Conservation (phyloP, 768 basidiomycete genomes). For the Leucocoprinus sp. region DNA sequence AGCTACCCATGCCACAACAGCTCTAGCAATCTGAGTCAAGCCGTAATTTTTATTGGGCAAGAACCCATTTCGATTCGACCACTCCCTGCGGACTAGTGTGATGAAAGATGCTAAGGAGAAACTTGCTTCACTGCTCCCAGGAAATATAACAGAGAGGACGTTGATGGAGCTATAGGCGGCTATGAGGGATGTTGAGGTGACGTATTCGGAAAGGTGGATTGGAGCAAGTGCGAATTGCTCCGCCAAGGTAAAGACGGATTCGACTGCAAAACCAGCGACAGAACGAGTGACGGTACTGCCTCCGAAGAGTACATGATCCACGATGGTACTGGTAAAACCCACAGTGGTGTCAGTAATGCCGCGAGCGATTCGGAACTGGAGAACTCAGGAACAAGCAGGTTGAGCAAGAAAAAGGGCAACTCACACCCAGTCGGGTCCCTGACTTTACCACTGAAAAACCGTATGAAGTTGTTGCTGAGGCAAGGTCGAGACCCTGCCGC, state of each 20-base stretch:
- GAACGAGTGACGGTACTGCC: slow-evolving; percentile 50
- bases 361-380: slow-evolving; percentile 62
- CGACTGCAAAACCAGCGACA: slow-evolving; percentile 48
- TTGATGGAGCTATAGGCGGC: slow-evolving; percentile 74
- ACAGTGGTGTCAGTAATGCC: slow-evolving; percentile 51
- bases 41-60: slow-evolving; percentile 56
- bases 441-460: slow-evolving; percentile 62
- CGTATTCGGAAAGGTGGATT: slow-evolving; percentile 65
- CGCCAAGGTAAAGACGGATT: slow-evolving; percentile 52
- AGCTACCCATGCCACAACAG: slow-evolving; percentile 73
- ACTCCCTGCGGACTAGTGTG: slow-evolving; percentile 70
- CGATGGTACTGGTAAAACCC: slow-evolving; percentile 46
- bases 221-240: slow-evolving; percentile 71
- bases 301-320: slow-evolving; percentile 64
- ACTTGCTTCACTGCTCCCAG: slow-evolving; percentile 69
- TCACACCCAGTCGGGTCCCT: slow-evolving; percentile 62
- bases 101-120: slow-evolving; percentile 80
- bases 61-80: slow-evolving; percentile 47
- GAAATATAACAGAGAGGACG: slow-evolving; percentile 62
- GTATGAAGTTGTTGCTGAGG: slow-evolving; percentile 52
- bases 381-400: slow-evolving; percentile 1
- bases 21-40: slow-evolving; percentile 56
- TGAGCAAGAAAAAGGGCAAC: slow-evolving; percentile 13
- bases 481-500: slow-evolving; percentile 59
- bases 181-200: slow-evolving; percentile 65